phyloP scores from a whole-genome alignment of 2,329 filamentous ascomycete species.

The Colletotrichum destructivum region DNA sequence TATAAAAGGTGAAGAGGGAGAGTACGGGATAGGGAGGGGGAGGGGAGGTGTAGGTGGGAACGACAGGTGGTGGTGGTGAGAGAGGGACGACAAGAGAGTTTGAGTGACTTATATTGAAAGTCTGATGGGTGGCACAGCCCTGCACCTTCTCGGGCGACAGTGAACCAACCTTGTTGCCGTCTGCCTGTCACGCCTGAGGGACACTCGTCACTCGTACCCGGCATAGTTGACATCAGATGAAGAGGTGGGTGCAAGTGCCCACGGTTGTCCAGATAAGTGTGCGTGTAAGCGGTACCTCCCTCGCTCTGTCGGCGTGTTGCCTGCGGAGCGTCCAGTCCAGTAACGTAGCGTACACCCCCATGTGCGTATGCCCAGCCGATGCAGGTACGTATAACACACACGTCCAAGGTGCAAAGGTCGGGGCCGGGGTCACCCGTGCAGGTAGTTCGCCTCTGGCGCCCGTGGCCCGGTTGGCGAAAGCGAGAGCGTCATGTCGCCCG shows the following conservation, averaged over 20 bases:
- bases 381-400: neutral
- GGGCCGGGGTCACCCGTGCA: neutral
- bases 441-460: slow-evolving; percentile 6
- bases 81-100: slow-evolving; percentile 11
- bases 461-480: slow-evolving; percentile 15
- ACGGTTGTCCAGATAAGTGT: no score
- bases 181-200: neutral
- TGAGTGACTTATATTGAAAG: slow-evolving; percentile 30
- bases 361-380: neutral
- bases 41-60: neutral
- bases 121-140: slow-evolving; percentile 24
- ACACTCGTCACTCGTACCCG: slow-evolving; percentile 16
- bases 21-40: no score
- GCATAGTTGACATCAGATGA: slow-evolving; percentile 22
- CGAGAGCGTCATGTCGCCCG: neutral
- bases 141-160: neutral
- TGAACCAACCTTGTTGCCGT: slow-evolving; percentile 21
- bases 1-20: neutral
- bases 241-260: neutral
- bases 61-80: neutral
- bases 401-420: no score
- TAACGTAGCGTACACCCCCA: neutral
- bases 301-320: neutral
- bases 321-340: neutral
- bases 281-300: no score